Conservation (phyloP, 805 yeast genomes). For the Naumovozyma dairenensis region DNA sequence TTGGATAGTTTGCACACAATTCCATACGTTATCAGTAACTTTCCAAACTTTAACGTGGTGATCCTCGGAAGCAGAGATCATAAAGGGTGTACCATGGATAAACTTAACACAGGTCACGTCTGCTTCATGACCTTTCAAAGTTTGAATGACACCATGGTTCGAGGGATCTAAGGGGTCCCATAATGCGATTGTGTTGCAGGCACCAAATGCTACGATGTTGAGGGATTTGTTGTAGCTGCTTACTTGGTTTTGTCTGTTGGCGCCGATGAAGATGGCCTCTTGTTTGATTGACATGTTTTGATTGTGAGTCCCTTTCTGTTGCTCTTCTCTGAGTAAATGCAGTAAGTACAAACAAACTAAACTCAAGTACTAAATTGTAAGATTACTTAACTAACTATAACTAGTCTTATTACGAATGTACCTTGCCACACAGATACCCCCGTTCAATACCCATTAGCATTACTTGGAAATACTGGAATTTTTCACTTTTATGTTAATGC, state of each 20-base stretch:
- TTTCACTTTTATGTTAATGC: too few relatives aligned
- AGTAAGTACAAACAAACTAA: too few relatives aligned
- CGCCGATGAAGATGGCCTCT: conserved; percentile 63
- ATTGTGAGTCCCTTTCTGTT: too few relatives aligned
- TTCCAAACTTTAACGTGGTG: conserved; percentile 53
- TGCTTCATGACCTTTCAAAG: conserved; percentile 51
- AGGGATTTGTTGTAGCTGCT: conserved; percentile 38
- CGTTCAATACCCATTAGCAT: too few relatives aligned
- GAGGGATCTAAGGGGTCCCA: conserved; percentile 47
- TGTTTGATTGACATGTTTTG: conserved; percentile 1
- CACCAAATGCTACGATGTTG: conserved; percentile 58
- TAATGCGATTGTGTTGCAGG: conserved; percentile 53
- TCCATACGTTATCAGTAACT: conserved; percentile 12
- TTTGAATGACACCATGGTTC: conserved; percentile 39
- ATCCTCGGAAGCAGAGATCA: conserved; percentile 65
- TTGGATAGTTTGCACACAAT: conserved; percentile 26
- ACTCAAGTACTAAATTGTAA: too few relatives aligned
- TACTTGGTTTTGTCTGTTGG: conserved; percentile 54
- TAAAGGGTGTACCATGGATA: conserved; percentile 34
- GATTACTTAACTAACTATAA: too few relatives aligned
- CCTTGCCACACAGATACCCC: too few relatives aligned
- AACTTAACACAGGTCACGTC: conserved; percentile 62
- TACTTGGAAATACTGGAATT: too few relatives aligned
- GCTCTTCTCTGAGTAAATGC: too few relatives aligned
- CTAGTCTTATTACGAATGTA: too few relatives aligned